Percentiles rank a stretch among this genome's conserved stretches.
Evolutionary conservation across 2,329 filamentous ascomycete genomes (phyloP).

Genomic region (Macrophomina tecta): DNA sequence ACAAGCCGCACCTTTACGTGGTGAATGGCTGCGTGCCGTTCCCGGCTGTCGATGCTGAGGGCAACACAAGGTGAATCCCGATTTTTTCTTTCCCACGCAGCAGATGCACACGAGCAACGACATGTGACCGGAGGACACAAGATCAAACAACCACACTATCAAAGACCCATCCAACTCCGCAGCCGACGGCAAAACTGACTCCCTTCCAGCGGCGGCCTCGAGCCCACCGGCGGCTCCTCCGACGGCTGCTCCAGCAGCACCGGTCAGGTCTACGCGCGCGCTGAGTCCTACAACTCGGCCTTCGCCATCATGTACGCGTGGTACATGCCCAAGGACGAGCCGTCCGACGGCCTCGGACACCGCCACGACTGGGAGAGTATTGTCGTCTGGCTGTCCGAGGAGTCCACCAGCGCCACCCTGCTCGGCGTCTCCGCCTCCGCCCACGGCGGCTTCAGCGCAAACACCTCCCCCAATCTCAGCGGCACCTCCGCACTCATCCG

Average conservation of each 20-base stretch:
- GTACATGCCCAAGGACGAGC: constrained; percentile 59
- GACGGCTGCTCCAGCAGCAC: constrained; percentile 51
- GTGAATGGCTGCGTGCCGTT: constrained; percentile 68
- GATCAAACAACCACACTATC: background rate
- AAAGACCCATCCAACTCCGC: constrained; percentile 1
- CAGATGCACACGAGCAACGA: background rate
- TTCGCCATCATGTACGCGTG: constrained; percentile 61
- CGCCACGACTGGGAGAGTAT: constrained; percentile 64
- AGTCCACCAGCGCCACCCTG: constrained; percentile 49
- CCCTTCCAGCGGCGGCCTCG: constrained; percentile 50
- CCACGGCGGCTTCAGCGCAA: constrained; percentile 57
- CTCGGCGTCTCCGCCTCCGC: constrained; percentile 59
- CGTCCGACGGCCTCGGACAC: constrained; percentile 54
- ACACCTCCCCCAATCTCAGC: constrained; percentile 48
- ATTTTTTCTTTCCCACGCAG: background rate
- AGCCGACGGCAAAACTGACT: no score
- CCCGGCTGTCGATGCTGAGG: constrained; percentile 63
- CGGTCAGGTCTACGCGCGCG: constrained; percentile 60
- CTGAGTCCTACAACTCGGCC: constrained; percentile 47
- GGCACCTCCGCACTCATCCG: constrained; percentile 54
- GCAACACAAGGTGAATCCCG: constrained; percentile 60
- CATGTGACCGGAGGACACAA: no score
- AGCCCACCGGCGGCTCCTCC: constrained; percentile 46
- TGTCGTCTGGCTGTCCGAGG: constrained; percentile 57
- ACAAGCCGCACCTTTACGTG: constrained; percentile 62